These are phyloP conservation scores for Crucibulum laeve DNA, from an alignment of 768 basidiomycete species.

Conservation along the genomic window DNA sequence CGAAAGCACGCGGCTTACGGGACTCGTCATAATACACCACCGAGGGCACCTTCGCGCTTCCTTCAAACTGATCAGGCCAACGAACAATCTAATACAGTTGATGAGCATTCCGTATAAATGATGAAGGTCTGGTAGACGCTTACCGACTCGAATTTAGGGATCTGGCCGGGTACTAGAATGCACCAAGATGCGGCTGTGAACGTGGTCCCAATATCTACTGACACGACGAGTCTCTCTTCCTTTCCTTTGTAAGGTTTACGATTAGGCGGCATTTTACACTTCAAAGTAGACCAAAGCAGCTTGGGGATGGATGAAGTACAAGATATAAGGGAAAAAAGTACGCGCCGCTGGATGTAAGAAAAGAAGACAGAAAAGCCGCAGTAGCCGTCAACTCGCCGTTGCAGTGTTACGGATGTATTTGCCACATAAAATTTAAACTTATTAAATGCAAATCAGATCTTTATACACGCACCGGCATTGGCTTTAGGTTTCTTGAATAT, in stretches of 20 bases:
- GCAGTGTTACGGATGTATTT: too few relatives aligned
- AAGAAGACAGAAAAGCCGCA: too few relatives aligned
- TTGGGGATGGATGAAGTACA: too few relatives aligned
- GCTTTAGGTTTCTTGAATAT: too few relatives aligned
- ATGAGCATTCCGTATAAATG: conserved; percentile 3
- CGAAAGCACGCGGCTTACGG: conserved; percentile 6
- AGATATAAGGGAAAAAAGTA: too few relatives aligned
- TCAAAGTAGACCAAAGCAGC: too few relatives aligned
- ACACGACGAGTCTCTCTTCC: conserved; percentile 22
- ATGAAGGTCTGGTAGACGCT: neutral
- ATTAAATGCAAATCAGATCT: too few relatives aligned
- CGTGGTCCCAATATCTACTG: conserved; percentile 32
- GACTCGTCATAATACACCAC: conserved; percentile 29
- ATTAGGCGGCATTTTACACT: too few relatives aligned
- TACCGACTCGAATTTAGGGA: conserved; percentile 9
- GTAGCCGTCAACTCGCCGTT: too few relatives aligned
- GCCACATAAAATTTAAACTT: too few relatives aligned
- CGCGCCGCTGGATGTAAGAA: too few relatives aligned
- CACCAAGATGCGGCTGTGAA: conserved; percentile 24
- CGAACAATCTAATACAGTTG: conserved; percentile 5
- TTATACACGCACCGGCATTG: too few relatives aligned
- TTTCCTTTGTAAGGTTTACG: conserved; percentile 1
- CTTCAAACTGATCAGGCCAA: conserved; percentile 19
- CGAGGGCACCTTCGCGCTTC: conserved; percentile 34
- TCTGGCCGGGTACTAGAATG: conserved; percentile 22